Evolutionary conservation across 495 filamentous ascomycete genomes (phyloP).

Genomic region (Xylaria flabelliformis): DNA sequence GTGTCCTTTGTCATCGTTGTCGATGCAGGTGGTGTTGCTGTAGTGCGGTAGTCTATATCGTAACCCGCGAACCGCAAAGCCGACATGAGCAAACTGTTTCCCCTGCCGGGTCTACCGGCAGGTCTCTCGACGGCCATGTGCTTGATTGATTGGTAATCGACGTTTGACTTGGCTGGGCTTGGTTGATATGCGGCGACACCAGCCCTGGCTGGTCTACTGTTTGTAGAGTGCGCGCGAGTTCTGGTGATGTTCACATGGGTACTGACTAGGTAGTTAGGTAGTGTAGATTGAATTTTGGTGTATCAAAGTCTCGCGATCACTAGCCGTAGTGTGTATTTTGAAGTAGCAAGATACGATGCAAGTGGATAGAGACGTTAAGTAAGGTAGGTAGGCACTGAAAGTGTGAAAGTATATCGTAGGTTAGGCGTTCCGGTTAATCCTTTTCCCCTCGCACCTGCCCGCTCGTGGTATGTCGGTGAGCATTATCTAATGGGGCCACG

Average conservation of each 20-base stretch:
- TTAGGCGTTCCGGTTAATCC: background rate
- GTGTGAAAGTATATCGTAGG: background rate
- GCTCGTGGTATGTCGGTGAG: background rate
- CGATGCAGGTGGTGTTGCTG: background rate
- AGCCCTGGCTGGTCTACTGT: background rate
- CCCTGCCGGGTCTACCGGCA: background rate
- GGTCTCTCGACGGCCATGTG: slow-evolving; percentile 22
- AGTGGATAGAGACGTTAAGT: background rate
- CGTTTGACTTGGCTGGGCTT: background rate
- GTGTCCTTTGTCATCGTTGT: background rate
- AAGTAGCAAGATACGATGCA: background rate
- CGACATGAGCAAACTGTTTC: slow-evolving; percentile 18
- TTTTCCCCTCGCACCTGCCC: background rate
- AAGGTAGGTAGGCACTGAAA: too few relatives aligned
- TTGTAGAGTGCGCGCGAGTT: background rate
- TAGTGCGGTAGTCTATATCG: slow-evolving; percentile 4
- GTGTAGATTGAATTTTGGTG: background rate
- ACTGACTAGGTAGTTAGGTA: background rate
- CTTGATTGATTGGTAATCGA: background rate
- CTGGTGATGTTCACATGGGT: background rate
- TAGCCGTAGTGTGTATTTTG: background rate
- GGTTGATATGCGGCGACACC: background rate
- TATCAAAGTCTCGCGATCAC: background rate
- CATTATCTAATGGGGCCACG: slow-evolving; percentile 3
- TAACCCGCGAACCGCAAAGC: slow-evolving; percentile 19